Evolutionary conservation across 2,329 filamentous ascomycete genomes (phyloP).

Genomic region (Fusarium scirpi): DNA sequence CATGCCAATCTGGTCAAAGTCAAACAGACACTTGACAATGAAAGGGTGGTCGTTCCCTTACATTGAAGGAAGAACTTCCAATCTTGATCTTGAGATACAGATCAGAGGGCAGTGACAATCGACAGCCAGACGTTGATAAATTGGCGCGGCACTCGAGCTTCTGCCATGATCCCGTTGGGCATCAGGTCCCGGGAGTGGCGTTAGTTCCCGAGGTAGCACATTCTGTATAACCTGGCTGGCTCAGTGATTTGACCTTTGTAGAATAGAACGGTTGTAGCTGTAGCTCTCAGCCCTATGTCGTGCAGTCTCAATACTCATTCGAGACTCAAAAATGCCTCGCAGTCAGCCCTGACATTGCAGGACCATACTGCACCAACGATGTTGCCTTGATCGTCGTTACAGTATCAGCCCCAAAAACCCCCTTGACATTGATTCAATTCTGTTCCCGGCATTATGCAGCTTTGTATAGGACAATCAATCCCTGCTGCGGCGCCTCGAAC

Average conservation of each 20-base stretch:
- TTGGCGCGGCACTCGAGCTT: neutral
- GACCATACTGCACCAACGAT: neutral
- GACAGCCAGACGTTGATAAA: neutral
- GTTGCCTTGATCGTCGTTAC: conserved; percentile 6
- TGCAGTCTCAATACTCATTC: neutral
- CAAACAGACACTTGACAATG: neutral
- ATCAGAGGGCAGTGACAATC: neutral
- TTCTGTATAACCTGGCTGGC: neutral
- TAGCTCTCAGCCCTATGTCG: conserved; percentile 9
- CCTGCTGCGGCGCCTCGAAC: conserved; percentile 2
- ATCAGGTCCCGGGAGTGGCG: neutral
- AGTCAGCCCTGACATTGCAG: neutral
- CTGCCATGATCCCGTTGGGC: neutral
- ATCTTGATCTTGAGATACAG: neutral
- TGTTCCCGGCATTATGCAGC: conserved; percentile 6
- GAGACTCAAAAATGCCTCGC: conserved; percentile 1
- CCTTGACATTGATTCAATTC: conserved; percentile 9
- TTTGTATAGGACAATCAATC: conserved; percentile 5
- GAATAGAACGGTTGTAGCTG: neutral
- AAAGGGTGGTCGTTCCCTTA: too few species aligned
- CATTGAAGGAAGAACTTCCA: neutral
- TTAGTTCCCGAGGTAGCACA: neutral
- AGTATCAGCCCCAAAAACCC: neutral
- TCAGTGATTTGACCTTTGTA: neutral
- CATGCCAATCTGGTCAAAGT: neutral